A percentile compares a stretch with the other conserved stretches of the same genome.
Conservation (phyloP, 306 rosid species). For the Pterocarpus santalinus region DNA sequence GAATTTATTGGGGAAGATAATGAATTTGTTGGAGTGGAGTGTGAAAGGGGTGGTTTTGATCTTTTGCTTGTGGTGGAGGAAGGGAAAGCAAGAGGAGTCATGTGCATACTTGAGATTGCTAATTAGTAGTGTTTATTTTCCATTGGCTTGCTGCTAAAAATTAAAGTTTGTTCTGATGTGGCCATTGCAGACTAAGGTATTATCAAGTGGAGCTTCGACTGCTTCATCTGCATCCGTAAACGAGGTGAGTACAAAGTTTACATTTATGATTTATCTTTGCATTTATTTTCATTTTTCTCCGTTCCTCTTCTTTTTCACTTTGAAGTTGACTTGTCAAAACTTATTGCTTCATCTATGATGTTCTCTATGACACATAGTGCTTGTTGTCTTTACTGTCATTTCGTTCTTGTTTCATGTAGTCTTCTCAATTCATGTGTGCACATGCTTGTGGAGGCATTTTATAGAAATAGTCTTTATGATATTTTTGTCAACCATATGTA, state of each 20-base stretch:
- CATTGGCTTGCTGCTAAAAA: slow-evolving; percentile 27
- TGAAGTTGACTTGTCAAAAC: neutral
- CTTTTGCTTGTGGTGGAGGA: neutral
- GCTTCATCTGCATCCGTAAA: slow-evolving; percentile 46
- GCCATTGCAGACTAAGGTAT: slow-evolving; percentile 48
- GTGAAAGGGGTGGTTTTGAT: neutral
- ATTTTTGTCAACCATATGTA: slow-evolving; percentile 10
- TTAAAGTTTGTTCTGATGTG: neutral
- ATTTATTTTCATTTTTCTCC: neutral
- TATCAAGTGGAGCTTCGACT: slow-evolving; percentile 45
- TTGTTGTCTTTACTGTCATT: slow-evolving; percentile 12
- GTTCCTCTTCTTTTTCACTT: neutral
- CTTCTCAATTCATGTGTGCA: neutral
- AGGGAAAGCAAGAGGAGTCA: slow-evolving; percentile 8
- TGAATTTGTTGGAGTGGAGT: neutral
- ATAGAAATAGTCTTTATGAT: neutral
- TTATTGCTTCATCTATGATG: slow-evolving; percentile 9
- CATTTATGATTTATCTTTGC: neutral
- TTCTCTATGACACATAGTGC: slow-evolving; percentile 6
- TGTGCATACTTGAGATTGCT: neutral
- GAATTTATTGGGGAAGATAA: neutral
- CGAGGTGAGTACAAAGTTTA: slow-evolving; percentile 29
- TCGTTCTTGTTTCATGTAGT: neutral
- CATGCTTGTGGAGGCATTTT: slow-evolving; percentile 33
- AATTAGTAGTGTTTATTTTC: slow-evolving; percentile 17